Evolutionary conservation across 1,284 basidiomycete species (phyloP).

Genomic region (Erythrobasidium hasegawianum): DNA sequence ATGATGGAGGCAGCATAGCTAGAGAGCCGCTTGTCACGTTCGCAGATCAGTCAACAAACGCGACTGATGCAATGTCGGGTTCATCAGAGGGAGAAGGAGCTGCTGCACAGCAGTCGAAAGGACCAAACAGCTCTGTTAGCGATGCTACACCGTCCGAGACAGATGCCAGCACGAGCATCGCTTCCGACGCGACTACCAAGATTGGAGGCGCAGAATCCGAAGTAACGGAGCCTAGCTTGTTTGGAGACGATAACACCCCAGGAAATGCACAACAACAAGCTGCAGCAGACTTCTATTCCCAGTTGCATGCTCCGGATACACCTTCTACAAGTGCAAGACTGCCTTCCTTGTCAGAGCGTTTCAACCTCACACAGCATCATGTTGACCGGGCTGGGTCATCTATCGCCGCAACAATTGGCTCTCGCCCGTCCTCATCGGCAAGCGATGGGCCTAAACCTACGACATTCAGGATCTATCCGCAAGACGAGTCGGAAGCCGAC

Average conservation of each 20-base stretch:
- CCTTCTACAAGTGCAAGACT: conserved; percentile 52
- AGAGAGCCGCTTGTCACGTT: conserved; percentile 73
- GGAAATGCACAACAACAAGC: conserved; percentile 51
- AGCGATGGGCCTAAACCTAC: conserved; percentile 64
- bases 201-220: conserved; percentile 58
- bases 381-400: conserved; percentile 69
- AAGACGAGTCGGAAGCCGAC: conserved; percentile 82
- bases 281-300: conserved; percentile 51
- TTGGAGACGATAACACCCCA: conserved; percentile 67
- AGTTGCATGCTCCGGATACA: conserved; percentile 58
- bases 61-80: conserved; percentile 41
- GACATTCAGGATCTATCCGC: conserved; percentile 87
- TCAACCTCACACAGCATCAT: conserved; percentile 24
- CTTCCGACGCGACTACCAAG: conserved; percentile 61
- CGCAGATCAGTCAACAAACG: conserved; percentile 60
- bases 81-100: conserved; percentile 52
- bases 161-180: conserved; percentile 58
- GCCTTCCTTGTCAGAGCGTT: conserved; percentile 15
- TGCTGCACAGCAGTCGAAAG: conserved; percentile 52
- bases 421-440: conserved; percentile 74
- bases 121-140: conserved; percentile 39
- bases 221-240: conserved; percentile 64
- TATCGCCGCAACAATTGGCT: conserved; percentile 83
- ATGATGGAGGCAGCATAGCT: conserved; percentile 42
- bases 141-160: conserved; percentile 65